Evolutionary conservation across 2,329 filamentous ascomycete genomes (phyloP).

Genomic region (Trichoderma afroharzianum): DNA sequence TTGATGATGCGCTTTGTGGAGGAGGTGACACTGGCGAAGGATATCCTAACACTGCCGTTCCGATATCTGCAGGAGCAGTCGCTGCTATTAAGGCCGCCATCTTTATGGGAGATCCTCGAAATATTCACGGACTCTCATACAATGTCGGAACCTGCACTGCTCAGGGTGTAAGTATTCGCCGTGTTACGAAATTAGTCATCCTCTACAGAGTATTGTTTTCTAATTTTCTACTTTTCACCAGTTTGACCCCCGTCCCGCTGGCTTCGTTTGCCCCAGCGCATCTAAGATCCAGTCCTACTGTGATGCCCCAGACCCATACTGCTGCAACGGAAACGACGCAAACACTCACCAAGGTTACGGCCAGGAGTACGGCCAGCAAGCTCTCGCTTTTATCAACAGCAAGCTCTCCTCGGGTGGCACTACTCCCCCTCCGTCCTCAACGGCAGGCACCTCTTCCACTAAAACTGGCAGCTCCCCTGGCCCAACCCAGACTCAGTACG

Average conservation of each 20-base stretch:
- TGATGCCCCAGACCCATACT: slow-evolving; percentile 61
- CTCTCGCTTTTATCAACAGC: slow-evolving; percentile 56
- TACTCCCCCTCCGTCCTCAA: neutral
- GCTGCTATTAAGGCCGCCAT: slow-evolving; percentile 60
- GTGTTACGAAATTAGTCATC: neutral
- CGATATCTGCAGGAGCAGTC: slow-evolving; percentile 45
- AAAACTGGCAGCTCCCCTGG: neutral
- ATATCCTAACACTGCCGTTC: slow-evolving; percentile 40
- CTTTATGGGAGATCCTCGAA: slow-evolving; percentile 62
- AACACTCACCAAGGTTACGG: slow-evolving; percentile 62
- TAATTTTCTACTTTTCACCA: slow-evolving; percentile 26
- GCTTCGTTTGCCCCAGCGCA: slow-evolving; percentile 53
- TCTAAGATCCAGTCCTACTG: slow-evolving; percentile 62
- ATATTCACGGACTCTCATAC: slow-evolving; percentile 52
- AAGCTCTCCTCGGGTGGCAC: slow-evolving; percentile 22
- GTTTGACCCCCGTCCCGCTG: slow-evolving; percentile 58
- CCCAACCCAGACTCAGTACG: slow-evolving; percentile 26
- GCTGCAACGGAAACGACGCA: slow-evolving; percentile 60
- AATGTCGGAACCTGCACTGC: slow-evolving; percentile 41
- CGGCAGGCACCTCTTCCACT: neutral
- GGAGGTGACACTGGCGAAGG: slow-evolving; percentile 48
- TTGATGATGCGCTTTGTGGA: slow-evolving; percentile 61
- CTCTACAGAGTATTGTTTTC: neutral
- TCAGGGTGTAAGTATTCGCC: slow-evolving; percentile 50
- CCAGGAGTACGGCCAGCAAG: slow-evolving; percentile 57